Evolutionary conservation across 2,329 filamentous ascomycete species (phyloP), one percentile per base, ranked within the genome.

Genomic region (Diaporthe vexans): DNA sequence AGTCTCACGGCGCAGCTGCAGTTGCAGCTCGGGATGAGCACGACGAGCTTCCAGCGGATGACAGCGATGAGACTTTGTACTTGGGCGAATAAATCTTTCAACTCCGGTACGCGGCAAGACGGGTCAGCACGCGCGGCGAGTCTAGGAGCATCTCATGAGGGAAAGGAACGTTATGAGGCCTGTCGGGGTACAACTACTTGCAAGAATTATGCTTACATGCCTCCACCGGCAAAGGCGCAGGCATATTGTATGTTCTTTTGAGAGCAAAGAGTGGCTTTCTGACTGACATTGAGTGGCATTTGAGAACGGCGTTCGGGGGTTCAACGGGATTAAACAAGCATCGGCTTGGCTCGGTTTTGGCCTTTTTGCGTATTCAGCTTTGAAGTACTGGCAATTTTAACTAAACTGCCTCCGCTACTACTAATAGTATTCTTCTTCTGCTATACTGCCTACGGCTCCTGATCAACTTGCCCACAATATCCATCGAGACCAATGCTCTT

Each of bases 221-320:
- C 63, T 54, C 63, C 63, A 68, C 46, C 52, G 63, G 63, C 63
- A 68, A 68, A 68, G 63, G 63, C 63, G 63, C 48, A 68, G 63
- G 48, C n/a, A 37, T 40, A 68, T 40, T 54, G 59, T n/a, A n/a
- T n/a, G n/a, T 15, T 63, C 59, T 11, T 48, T 68, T 33, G 63
- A 40, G 63, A 40, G 63, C 63, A 68, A 37, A 37, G 63, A 67
- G 48, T 48, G 63, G 48, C n/a, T 68, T 68, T 68, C 33, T 68
- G 63, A 68, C n/a, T 40, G 63, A 35, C 48, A 68, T 40, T 67
- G 63, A 26, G 26, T 67, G 63, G 63, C 63, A 67, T 67, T 68
- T 68, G 63, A 54, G 63, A 68, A 68, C 48, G 63, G 63, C 63
- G 63, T 68, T 24, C n/a, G 29, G 63, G 63, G 48, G 59, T n/a